A percentile compares a stretch with the other conserved stretches of the same genome.
Conservation (phyloP, 2,329 filamentous ascomycete genomes). For the Didymella pomorum region DNA sequence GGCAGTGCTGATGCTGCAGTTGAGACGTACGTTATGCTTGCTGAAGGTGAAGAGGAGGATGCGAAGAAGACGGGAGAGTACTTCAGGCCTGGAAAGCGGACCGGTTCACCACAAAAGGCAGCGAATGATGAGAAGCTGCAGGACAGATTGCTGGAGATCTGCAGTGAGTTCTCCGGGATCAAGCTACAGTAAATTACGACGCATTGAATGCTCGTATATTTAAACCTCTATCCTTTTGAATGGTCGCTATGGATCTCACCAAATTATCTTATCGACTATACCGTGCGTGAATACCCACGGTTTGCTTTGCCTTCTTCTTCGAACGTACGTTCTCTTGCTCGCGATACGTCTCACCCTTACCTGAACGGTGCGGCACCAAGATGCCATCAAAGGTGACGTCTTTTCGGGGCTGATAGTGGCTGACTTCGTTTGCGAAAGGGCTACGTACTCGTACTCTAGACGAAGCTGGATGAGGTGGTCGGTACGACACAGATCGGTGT, state of each 20-base stretch:
- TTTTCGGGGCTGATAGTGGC: slow-evolving; percentile 19
- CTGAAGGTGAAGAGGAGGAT: slow-evolving; percentile 50
- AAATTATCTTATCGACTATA: background rate
- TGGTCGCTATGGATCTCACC: background rate
- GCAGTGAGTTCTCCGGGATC: slow-evolving; percentile 48
- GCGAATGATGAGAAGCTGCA: slow-evolving; percentile 53
- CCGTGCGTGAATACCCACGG: background rate
- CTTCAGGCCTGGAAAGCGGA: slow-evolving; percentile 45
- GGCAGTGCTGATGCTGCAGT: slow-evolving; percentile 59
- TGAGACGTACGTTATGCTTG: slow-evolving; percentile 59
- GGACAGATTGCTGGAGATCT: slow-evolving; percentile 55
- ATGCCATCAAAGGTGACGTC: slow-evolving; percentile 39
- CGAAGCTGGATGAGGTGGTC: background rate
- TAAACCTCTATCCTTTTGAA: background rate
- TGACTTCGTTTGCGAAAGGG: slow-evolving; percentile 17
- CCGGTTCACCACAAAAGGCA: slow-evolving; percentile 39
- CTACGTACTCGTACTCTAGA: slow-evolving; percentile 19
- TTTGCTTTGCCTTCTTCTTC: background rate
- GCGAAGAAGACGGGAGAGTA: slow-evolving; percentile 51
- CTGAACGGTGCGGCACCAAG: slow-evolving; percentile 35
- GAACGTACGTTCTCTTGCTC: slow-evolving; percentile 19
- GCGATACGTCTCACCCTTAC: slow-evolving; percentile 36
- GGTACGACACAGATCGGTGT: background rate
- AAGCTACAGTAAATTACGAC: slow-evolving; percentile 31
- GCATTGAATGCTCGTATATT: background rate